Evolutionary conservation across 305 asterid genomes (phyloP), one percentile per base, ranked within the genome.

Genomic region (Solanum hybrid): DNA sequence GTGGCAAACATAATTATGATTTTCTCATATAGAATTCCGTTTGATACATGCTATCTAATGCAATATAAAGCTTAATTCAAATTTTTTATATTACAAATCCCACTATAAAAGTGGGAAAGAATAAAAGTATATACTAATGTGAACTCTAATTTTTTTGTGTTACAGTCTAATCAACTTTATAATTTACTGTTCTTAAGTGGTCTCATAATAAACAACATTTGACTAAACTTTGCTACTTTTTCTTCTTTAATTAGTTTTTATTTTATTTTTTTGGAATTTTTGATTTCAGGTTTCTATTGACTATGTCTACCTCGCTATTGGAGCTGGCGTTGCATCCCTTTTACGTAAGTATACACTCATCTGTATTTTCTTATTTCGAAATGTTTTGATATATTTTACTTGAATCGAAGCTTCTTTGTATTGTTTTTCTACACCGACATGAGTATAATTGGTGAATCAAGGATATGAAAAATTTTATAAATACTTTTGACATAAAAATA

Each of bases 241-340:
- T 83, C 87, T 28, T 31, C 26, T 81, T 81, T 81, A 13, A 81
- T 80, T 37, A 37, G 3, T 34, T 42, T 42, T 33, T 33, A 4
- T 33, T 42, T 42, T 4, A 0, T 33, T 33, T 42, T 20, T 84
- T 71, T 22, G 67, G 67, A 10, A 36, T 40, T 83, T 13, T 26
- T 40, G 89, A 87, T 89, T 92, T 89, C 95, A 95, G 98, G 86
- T 91, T 74, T 92, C 94, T 20, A 14, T 95, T 83, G 86, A 93
- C 26, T 91, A 91, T 69, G 94, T 95, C 88, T 95, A 93, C 93
- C 93, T 95, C 89, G 98, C 94, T n/a, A 84, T 95, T 42, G 95
- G 93, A 2, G 90, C 95, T n/a, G 98, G 97, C 29, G 22, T 88
- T 75, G 95, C 95, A 89, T 88, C 95, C 33, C 90, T 93, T 90